These are phyloP conservation scores for Tolypocladium nubicola DNA, from an alignment of 2,329 filamentous ascomycete genomes.

Conservation along the genomic window DNA sequence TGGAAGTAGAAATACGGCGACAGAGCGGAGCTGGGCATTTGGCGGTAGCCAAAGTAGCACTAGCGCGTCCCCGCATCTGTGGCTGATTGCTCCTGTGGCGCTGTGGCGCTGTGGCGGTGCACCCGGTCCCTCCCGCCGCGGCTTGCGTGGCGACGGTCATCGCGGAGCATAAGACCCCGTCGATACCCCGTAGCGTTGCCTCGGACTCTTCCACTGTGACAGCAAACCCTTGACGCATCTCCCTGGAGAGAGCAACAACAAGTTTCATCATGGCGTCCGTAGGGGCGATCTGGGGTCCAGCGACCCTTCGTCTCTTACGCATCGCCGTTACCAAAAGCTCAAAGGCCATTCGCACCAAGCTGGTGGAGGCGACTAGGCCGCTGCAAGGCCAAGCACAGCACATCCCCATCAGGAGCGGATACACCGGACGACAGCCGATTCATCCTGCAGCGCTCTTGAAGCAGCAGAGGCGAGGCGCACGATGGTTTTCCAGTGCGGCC, in stretches of 20 bases:
- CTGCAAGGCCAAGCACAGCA: constrained; percentile 36
- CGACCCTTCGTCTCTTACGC: constrained; percentile 43
- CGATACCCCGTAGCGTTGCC: background rate
- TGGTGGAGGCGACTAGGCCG: constrained; percentile 32
- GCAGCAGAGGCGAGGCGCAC: constrained; percentile 30
- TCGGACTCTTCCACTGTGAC: background rate
- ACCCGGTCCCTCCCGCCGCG: constrained; percentile 11
- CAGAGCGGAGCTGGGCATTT: background rate
- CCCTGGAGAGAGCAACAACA: background rate
- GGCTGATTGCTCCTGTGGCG: background rate
- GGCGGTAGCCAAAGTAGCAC: background rate
- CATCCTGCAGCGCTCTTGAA: constrained; percentile 43
- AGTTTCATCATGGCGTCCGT: constrained; percentile 36
- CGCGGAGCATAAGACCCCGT: background rate
- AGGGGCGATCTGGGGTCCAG: constrained; percentile 47
- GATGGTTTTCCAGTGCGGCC: constrained; percentile 38
- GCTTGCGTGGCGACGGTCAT: constrained; percentile 11
- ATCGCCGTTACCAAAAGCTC: constrained; percentile 40
- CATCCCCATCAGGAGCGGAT: constrained; percentile 28
- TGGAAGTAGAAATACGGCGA: background rate
- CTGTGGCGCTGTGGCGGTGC: constrained; percentile 23
- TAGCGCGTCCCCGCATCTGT: background rate
- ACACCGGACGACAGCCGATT: constrained; percentile 36
- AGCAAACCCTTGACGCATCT: constrained; percentile 5
- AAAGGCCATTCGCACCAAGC: constrained; percentile 38